Percentiles rank a stretch among this genome's conserved stretches.
Conservation (phyloP, 2,329 filamentous ascomycete species). For the Cladorrhinum sp. region DNA sequence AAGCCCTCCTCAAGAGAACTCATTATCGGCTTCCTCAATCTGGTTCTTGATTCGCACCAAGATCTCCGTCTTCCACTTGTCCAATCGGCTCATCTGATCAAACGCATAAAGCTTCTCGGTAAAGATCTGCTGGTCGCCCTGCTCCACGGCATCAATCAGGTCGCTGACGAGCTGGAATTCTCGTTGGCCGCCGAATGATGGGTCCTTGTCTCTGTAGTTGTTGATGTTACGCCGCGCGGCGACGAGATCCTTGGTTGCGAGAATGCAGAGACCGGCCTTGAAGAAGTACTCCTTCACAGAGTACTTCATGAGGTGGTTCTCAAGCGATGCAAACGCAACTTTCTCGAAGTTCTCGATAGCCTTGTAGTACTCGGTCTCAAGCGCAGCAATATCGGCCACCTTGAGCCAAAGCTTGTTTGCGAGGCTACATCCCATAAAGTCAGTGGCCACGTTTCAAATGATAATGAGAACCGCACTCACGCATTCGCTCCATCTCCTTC, state of each 20-base stretch:
- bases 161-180: constrained; percentile 81
- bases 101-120: constrained; percentile 84
- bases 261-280: constrained; percentile 88
- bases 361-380: constrained; percentile 81
- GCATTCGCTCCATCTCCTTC: constrained; percentile 81
- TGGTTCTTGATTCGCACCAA: constrained; percentile 77
- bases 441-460: constrained; percentile 11
- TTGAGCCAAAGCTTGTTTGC: constrained; percentile 95
- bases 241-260: constrained; percentile 71
- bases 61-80: constrained; percentile 94
- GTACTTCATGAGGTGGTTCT: constrained; percentile 91
- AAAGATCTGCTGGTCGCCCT: constrained; percentile 77
- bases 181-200: constrained; percentile 70
- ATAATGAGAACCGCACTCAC: constrained; percentile 47
- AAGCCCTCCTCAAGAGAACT: constrained; percentile 32
- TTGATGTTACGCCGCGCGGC: constrained; percentile 76
- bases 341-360: constrained; percentile 80
- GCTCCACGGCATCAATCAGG: constrained; percentile 70
- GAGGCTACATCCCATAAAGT: constrained; percentile 49
- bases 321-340: constrained; percentile 72
- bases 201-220: constrained; percentile 76
- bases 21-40: constrained; percentile 59
- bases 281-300: constrained; percentile 94
- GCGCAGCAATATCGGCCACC: constrained; percentile 79
- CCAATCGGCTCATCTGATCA: constrained; percentile 88